These are phyloP conservation scores for Magnaporthiopsis rhizophila DNA, from an alignment of 2,329 filamentous ascomycete species.

Conservation along the genomic window DNA sequence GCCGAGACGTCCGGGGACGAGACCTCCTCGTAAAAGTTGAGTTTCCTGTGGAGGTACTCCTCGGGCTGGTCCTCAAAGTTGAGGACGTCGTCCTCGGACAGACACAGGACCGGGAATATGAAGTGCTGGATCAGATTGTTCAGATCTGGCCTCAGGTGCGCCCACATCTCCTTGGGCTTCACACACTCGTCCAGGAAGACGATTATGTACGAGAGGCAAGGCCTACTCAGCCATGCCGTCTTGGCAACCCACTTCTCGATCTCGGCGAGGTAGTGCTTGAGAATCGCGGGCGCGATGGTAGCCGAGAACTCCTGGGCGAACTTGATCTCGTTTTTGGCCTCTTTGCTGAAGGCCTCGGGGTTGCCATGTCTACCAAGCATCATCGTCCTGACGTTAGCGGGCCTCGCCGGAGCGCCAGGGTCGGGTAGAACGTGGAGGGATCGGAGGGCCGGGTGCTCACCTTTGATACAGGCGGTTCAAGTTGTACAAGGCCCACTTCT, in stretches of 20 bases:
- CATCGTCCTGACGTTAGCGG: neutral
- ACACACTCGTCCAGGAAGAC: constrained; percentile 96
- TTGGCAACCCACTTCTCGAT: constrained; percentile 98
- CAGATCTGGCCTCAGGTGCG: constrained; percentile 84
- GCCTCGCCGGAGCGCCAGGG: too few species aligned
- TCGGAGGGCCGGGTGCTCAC: neutral
- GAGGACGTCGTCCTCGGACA: constrained; percentile 85
- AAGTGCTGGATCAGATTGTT: constrained; percentile 90
- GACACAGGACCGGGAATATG: constrained; percentile 89
- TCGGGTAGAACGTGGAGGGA: neutral
- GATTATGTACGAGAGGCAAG: constrained; percentile 85
- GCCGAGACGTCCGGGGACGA: constrained; percentile 92
- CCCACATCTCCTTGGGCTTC: constrained; percentile 96
- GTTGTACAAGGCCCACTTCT: constrained; percentile 99
- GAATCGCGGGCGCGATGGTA: constrained; percentile 89
- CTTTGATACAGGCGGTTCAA: constrained; percentile 74
- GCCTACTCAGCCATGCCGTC: constrained; percentile 88
- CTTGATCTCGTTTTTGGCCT: constrained; percentile 64
- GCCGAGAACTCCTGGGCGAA: constrained; percentile 88
- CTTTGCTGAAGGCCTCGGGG: constrained; percentile 65
- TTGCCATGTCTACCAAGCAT: constrained; percentile 68
- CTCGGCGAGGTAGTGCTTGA: constrained; percentile 88
- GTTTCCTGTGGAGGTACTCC: constrained; percentile 92
- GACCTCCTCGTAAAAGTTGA: constrained; percentile 97
- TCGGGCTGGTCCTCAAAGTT: constrained; percentile 91